A percentile compares a stretch with the other conserved stretches of the same genome.
Evolutionary conservation across 192 early-diverging fungal species (phyloP).

Genomic region (Phycomyces nitens): DNA sequence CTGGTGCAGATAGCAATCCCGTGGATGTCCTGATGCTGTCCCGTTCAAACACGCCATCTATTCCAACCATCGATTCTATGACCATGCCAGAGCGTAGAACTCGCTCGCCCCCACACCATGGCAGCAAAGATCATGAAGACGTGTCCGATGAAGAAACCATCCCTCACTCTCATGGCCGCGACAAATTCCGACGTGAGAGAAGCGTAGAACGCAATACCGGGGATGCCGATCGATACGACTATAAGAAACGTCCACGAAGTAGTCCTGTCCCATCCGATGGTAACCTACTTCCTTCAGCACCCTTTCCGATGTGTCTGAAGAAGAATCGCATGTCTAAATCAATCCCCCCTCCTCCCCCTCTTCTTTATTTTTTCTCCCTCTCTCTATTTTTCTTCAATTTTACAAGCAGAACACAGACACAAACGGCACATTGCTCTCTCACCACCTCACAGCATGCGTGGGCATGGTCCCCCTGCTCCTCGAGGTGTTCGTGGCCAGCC

Average conservation of each 20-base stretch:
- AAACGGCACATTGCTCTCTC: constrained; percentile 23
- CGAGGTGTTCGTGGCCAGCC: constrained; percentile 23
- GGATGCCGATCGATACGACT: constrained; percentile 27
- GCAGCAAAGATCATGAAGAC: constrained; percentile 22
- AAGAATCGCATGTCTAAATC: background rate
- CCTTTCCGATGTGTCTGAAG: background rate
- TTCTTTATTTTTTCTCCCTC: background rate
- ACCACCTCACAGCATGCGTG: constrained; percentile 15
- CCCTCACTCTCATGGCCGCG: constrained; percentile 24
- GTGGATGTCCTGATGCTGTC: background rate
- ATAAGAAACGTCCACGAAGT: constrained; percentile 26
- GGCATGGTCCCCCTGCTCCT: constrained; percentile 1
- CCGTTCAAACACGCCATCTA: background rate
- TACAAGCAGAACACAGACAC: constrained; percentile 17
- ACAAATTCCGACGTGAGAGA: constrained; percentile 38
- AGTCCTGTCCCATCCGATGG: constrained; percentile 36
- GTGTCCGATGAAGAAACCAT: constrained; percentile 36
- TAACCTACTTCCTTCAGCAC: constrained; percentile 9
- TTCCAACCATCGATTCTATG: background rate
- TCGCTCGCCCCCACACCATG: constrained; percentile 13
- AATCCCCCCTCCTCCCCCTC: background rate
- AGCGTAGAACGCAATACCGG: constrained; percentile 25
- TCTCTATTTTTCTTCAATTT: background rate
- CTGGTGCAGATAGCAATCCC: background rate
- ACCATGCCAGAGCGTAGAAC: constrained; percentile 22